Evolutionary conservation across 106 monocot species (phyloP).

Genomic region (Platanthera zijinensis): DNA sequence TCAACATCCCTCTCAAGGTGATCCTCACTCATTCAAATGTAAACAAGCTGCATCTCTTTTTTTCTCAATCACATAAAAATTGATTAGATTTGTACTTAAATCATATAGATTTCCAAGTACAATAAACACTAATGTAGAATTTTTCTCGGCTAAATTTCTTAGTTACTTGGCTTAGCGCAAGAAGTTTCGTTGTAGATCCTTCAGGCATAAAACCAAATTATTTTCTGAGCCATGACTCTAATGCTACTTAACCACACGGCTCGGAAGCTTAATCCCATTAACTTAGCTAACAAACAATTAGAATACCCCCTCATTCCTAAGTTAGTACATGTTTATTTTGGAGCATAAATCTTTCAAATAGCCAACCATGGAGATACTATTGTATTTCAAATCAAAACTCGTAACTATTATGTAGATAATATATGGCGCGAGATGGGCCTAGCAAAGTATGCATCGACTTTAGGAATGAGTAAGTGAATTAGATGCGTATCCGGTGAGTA

Average conservation of each 20-base stretch:
- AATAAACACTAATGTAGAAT: background rate
- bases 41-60: background rate
- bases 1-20: too few species aligned
- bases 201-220: slow-evolving; percentile 1
- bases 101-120: background rate
- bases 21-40: too few species aligned
- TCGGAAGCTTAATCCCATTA: background rate
- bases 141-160: background rate
- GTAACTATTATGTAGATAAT: too few species aligned
- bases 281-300: background rate
- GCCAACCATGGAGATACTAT: too few species aligned
- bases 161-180: background rate
- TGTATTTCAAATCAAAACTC: too few species aligned
- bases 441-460: too few species aligned
- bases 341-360: too few species aligned
- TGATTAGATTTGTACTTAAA: background rate
- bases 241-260: background rate
- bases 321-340: background rate
- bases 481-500: too few species aligned
- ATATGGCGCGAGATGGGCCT: too few species aligned
- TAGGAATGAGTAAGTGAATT: too few species aligned
- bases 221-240: background rate
- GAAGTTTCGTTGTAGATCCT: background rate
- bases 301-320: background rate
- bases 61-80: background rate